These are phyloP conservation scores for Ajuga reptans DNA, from an alignment of 305 asterid genomes.

Conservation along the genomic window DNA sequence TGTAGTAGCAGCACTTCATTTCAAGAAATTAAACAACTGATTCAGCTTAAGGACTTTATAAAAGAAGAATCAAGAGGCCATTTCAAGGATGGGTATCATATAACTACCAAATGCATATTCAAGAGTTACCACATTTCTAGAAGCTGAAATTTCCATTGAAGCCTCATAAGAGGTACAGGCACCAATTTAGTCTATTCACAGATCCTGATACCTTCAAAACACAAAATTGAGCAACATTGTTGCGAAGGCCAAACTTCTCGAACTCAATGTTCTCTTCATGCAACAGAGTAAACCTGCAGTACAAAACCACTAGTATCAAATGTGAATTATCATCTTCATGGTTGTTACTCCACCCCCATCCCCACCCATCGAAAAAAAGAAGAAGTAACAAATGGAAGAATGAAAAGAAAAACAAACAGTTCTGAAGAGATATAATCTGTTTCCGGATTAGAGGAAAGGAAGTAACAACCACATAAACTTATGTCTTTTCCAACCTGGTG, in stretches of 20 bases:
- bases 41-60: not conserved
- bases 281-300: constrained; percentile 56
- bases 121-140: not conserved
- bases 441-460: not conserved
- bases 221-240: constrained; percentile 78
- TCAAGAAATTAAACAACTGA: not conserved
- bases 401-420: not conserved
- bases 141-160: not conserved
- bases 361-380: no score
- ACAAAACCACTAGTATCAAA: not conserved
- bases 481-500: not conserved
- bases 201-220: constrained; percentile 53
- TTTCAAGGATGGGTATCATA: not conserved
- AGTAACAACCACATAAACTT: not conserved
- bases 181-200: constrained; percentile 16
- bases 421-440: not conserved
- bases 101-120: not conserved
- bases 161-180: constrained; percentile 6
- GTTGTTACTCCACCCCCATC: not conserved
- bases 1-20: not conserved
- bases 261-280: constrained; percentile 76
- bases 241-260: constrained; percentile 64
- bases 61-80: not conserved
- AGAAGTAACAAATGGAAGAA: not conserved
- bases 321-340: constrained; percentile 4